These are phyloP conservation scores for Fusarium sp. DNA, from an alignment of 2,329 filamentous ascomycete species.

Conservation along the genomic window DNA sequence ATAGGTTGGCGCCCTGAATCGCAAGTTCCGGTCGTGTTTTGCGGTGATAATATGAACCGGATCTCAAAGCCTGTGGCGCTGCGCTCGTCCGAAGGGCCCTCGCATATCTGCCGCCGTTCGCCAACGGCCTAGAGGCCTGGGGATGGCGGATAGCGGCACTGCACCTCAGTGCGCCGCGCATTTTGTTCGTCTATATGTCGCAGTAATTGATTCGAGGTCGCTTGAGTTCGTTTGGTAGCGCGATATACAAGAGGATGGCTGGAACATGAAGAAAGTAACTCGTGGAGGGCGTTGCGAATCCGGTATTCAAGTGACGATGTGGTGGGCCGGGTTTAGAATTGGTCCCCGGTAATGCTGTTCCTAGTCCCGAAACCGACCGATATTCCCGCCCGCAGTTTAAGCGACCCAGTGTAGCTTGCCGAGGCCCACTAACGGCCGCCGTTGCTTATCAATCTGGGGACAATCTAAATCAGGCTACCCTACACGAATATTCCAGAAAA, in stretches of 20 bases:
- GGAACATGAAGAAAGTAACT: constrained; percentile 20
- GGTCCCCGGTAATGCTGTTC: constrained; percentile 39
- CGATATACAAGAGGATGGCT: constrained; percentile 18
- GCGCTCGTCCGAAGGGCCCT: constrained; percentile 45
- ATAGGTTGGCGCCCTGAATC: constrained; percentile 11
- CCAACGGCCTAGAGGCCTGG: constrained; percentile 27
- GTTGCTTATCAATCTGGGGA: constrained; percentile 28
- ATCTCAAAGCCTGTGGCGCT: constrained; percentile 21
- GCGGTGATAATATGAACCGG: constrained; percentile 16
- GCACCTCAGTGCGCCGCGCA: constrained; percentile 42
- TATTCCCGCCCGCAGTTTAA: constrained; percentile 44
- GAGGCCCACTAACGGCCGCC: constrained; percentile 33
- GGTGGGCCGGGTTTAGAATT: constrained; percentile 50
- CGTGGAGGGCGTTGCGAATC: constrained; percentile 46
- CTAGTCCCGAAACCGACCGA: constrained; percentile 41
- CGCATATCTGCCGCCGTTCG: constrained; percentile 35
- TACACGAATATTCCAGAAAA: constrained; percentile 28
- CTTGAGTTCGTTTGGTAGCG: constrained; percentile 18
- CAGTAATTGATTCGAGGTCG: background rate
- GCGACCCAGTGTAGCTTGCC: constrained; percentile 30
- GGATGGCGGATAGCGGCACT: constrained; percentile 36
- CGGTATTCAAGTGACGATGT: constrained; percentile 46
- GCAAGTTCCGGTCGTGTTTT: constrained; percentile 8
- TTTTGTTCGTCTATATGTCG: constrained; percentile 30
- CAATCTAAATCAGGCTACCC: constrained; percentile 28